Evolutionary conservation across 495 filamentous ascomycete genomes (phyloP).

Genomic region (Podospora pseudoanserina): DNA sequence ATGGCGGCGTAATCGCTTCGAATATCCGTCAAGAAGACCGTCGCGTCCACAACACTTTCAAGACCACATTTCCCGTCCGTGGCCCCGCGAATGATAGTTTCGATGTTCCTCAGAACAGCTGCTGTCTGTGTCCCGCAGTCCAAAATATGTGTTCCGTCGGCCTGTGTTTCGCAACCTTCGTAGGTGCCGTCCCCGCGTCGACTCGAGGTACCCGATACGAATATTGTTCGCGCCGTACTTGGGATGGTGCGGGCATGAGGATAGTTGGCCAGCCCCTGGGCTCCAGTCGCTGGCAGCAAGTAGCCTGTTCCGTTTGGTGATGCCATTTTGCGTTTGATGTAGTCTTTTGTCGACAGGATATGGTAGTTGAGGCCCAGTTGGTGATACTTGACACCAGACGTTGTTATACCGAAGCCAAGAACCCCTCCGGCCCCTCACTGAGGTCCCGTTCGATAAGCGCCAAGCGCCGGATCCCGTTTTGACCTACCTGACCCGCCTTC

Average conservation of each 20-base stretch:
- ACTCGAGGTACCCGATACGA: slow-evolving; percentile 30
- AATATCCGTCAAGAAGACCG: slow-evolving; percentile 29
- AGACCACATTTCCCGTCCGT: slow-evolving; percentile 19
- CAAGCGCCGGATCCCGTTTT: not conserved
- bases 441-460: not conserved
- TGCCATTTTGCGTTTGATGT: not conserved
- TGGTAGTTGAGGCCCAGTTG: not conserved
- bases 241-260: slow-evolving; percentile 29
- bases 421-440: not conserved
- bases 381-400: not conserved
- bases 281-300: slow-evolving; percentile 20
- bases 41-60: slow-evolving; percentile 30
- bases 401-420: not conserved
- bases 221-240: slow-evolving; percentile 24
- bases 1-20: slow-evolving; percentile 25
- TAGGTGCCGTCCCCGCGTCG: slow-evolving; percentile 26
- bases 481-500: slow-evolving; percentile 19
- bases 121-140: slow-evolving; percentile 28
- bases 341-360: not conserved
- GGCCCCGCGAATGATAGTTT: slow-evolving; percentile 25
- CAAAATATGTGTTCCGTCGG: slow-evolving; percentile 17
- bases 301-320: slow-evolving; percentile 26
- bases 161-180: slow-evolving; percentile 22
- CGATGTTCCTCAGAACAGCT: slow-evolving; percentile 29
- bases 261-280: slow-evolving; percentile 31